phyloP scores from a whole-genome alignment of 306 rosid genomes.

The Citrullus mucosospermus region DNA sequence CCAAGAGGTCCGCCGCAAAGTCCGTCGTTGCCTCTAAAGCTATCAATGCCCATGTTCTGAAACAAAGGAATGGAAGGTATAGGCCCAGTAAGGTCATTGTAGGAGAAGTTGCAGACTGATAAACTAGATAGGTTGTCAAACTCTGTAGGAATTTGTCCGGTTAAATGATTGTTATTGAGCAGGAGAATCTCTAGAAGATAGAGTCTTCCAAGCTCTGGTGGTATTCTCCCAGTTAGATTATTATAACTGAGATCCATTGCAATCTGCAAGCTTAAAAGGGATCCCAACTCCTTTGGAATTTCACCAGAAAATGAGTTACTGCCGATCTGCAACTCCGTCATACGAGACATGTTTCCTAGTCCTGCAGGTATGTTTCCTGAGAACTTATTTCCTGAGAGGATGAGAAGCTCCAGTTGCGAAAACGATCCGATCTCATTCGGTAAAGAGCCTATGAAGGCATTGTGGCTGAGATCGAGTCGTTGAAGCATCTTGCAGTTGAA shows the following conservation, averaged over 20 bases:
- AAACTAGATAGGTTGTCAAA: slow-evolving; percentile 65
- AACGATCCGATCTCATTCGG: slow-evolving; percentile 73
- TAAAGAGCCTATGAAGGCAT: slow-evolving; percentile 44
- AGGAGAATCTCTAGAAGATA: slow-evolving; percentile 49
- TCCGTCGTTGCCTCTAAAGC: slow-evolving; percentile 55
- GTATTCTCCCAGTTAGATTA: slow-evolving; percentile 62
- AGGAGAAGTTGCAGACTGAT: slow-evolving; percentile 79
- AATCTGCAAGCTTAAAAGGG: slow-evolving; percentile 74
- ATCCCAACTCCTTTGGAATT: slow-evolving; percentile 72
- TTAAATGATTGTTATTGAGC: slow-evolving; percentile 78
- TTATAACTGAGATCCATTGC: slow-evolving; percentile 84
- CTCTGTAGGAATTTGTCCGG: slow-evolving; percentile 67
- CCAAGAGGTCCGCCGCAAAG: slow-evolving; percentile 74
- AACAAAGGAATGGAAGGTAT: slow-evolving; percentile 55
- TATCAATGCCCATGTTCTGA: slow-evolving; percentile 51
- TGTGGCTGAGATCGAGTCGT: slow-evolving; percentile 76
- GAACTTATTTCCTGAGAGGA: slow-evolving; percentile 57
- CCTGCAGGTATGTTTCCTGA: slow-evolving; percentile 58
- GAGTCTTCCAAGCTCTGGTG: slow-evolving; percentile 59
- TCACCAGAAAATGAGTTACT: slow-evolving; percentile 60
- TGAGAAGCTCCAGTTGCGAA: slow-evolving; percentile 70
- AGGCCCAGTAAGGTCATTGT: slow-evolving; percentile 74
- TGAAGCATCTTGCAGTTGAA: slow-evolving; percentile 66
- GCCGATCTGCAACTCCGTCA: slow-evolving; percentile 79
- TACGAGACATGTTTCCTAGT: slow-evolving; percentile 55